Percentiles rank a stretch among this genome's conserved stretches.
phyloP scores from a whole-genome alignment of 1,139 yeast species.

The Pichia norvegensis region DNA sequence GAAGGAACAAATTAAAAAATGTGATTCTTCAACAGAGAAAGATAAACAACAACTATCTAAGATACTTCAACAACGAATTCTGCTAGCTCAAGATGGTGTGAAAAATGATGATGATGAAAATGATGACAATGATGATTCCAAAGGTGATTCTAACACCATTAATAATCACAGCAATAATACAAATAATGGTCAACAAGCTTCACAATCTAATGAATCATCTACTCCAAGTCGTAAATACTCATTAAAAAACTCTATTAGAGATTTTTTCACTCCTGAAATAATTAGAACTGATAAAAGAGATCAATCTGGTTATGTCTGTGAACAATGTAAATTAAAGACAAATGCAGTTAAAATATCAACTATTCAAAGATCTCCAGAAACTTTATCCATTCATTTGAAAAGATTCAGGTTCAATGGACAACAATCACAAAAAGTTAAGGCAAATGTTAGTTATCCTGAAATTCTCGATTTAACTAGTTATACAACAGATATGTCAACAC shows the following conservation, averaged over 20 bases:
- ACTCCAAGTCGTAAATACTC: constrained; percentile 36
- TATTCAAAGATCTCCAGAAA: constrained; percentile 80
- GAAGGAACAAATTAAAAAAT: constrained; percentile 23
- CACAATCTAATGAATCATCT: background rate
- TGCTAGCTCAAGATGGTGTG: constrained; percentile 15
- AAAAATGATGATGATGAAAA: background rate
- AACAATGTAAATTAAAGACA: constrained; percentile 70
- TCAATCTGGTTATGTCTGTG: constrained; percentile 73
- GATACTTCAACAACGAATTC: constrained; percentile 24
- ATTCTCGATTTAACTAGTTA: constrained; percentile 65
- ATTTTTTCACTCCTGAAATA: constrained; percentile 74
- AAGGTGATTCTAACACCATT: background rate
- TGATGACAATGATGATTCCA: constrained; percentile 6
- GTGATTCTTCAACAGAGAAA: constrained; percentile 18
- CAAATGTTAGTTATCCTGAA: constrained; percentile 74
- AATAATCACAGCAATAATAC: background rate
- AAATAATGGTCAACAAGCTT: background rate
- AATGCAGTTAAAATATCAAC: constrained; percentile 70
- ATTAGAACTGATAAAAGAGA: constrained; percentile 61
- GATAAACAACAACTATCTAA: constrained; percentile 22
- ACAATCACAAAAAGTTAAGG: constrained; percentile 77
- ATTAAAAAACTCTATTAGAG: constrained; percentile 64
- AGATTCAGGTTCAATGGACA: constrained; percentile 81
- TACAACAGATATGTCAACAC: constrained; percentile 39
- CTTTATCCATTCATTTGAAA: constrained; percentile 77